Base-by-base conservation (phyloP, 2,329 filamentous ascomycete species). In the Aureobasidium musti region DNA sequence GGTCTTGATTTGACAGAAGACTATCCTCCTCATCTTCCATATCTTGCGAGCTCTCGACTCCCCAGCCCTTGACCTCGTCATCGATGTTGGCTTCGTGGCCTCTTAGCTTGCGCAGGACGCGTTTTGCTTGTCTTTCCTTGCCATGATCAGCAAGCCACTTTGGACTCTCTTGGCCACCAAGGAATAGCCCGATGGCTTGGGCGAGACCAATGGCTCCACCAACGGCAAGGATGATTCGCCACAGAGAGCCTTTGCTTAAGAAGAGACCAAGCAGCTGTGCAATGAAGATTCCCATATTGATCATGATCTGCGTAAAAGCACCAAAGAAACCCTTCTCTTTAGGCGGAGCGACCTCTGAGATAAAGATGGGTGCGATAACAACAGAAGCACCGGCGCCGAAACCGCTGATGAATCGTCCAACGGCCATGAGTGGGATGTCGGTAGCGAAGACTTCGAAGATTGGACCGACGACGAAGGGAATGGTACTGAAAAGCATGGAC, bases 291-390 rank as follows among this genome's bases (percentile, higher is more conserved):
- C 95, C 95, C 28, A 76, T 69, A 74, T 98, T 98, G 81, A 93
- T 93, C 78, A 92, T 93, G 74, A 98, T 88, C 76, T 99, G 94
- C 0, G 95, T 98, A 78, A 96, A 89, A 41, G 83, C 82, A 13
- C 87, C 87, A 72, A 97, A 98, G 69, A 96, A 87, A n/a, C 76
- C 76, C 68, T 75, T 77, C 69, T 75, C 72, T 33, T 82, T 80
- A 0, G 87, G 87, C 4, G 94, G 95, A 0, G 93, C 89, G 30
- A 97, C 86, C 78, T 99, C 95, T 53, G 92, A 93, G 71, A 99
- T 92, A 81, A 96, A 99, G 23, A 99, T 86, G 0, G 95, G 95
- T 2, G 96, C 92, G 41, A 97, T 91, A 23, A 99, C 95, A 2
- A 95, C 94, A 1, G 92, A 87, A 2, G 92, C 91, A 26, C 95